Conservation (phyloP, 192 early-diverging fungal species). For the Paraglomus brasilianum region DNA sequence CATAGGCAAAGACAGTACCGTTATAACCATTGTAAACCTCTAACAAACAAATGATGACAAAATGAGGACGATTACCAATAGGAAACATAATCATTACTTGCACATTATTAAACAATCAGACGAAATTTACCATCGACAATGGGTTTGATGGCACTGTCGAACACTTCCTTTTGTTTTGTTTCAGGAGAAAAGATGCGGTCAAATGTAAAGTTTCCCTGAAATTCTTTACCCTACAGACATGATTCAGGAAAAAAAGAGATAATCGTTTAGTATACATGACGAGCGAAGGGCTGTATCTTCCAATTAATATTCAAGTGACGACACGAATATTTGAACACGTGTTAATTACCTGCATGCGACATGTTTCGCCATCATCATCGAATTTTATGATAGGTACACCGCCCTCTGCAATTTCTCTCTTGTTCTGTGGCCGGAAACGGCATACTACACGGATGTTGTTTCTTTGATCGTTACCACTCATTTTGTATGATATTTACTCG, state of each 20-base stretch:
- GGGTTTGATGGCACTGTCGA: slow-evolving; percentile 87
- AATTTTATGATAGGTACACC: slow-evolving; percentile 83
- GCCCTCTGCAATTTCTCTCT: slow-evolving; percentile 85
- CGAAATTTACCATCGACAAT: slow-evolving; percentile 81
- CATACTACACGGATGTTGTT: slow-evolving; percentile 97
- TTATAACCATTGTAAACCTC: slow-evolving; percentile 97
- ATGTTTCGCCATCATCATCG: slow-evolving; percentile 67
- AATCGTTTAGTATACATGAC: background rate
- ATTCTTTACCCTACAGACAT: slow-evolving; percentile 50
- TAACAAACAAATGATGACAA: slow-evolving; percentile 34
- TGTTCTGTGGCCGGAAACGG: slow-evolving; percentile 95
- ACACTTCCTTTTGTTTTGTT: slow-evolving; percentile 81
- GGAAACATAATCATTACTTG: background rate
- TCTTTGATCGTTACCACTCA: slow-evolving; percentile 12
- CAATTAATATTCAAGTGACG: too few relatives aligned
- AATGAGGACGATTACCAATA: background rate
- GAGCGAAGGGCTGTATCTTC: background rate
- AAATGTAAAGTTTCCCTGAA: slow-evolving; percentile 81
- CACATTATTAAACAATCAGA: slow-evolving; percentile 1
- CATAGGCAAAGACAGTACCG: slow-evolving; percentile 99
- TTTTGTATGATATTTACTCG: background rate
- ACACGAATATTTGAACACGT: slow-evolving; percentile 33
- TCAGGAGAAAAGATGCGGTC: slow-evolving; percentile 88
- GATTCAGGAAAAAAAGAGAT: background rate
- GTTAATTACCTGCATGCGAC: slow-evolving; percentile 45